Conservation (phyloP, 345 rosid genomes). For the Salix dunnii region DNA sequence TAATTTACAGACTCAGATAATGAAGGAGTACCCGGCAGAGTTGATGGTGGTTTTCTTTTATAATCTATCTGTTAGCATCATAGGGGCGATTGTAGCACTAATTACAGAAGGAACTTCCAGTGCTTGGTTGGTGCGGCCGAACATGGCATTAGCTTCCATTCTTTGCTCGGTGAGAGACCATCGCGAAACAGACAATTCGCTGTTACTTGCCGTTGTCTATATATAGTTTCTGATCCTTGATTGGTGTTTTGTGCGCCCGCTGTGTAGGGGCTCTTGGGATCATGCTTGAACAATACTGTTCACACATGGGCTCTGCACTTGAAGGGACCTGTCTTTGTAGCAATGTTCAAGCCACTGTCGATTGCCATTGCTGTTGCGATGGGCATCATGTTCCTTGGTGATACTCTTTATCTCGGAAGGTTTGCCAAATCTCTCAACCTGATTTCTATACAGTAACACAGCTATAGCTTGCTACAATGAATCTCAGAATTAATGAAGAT, state of each 20-base stretch:
- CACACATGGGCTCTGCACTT: slow-evolving; percentile 21
- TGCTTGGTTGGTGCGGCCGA: slow-evolving; percentile 60
- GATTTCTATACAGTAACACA: not conserved
- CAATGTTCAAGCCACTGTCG: slow-evolving; percentile 35
- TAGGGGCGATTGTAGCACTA: slow-evolving; percentile 55
- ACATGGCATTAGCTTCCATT: slow-evolving; percentile 59
- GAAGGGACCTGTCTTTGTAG: slow-evolving; percentile 31
- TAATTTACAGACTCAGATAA: slow-evolving; percentile 57
- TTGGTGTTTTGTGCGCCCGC: not conserved
- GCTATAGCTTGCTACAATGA: not conserved
- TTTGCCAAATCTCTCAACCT: not conserved
- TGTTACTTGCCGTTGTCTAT: too few species aligned
- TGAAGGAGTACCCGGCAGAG: slow-evolving; percentile 88
- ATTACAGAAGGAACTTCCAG: slow-evolving; percentile 43
- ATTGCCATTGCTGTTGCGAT: slow-evolving; percentile 31
- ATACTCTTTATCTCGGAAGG: slow-evolving; percentile 34
- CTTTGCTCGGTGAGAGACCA: slow-evolving; percentile 65
- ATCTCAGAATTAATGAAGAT: too few species aligned
- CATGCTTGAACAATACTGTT: slow-evolving; percentile 12
- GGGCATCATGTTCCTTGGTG: slow-evolving; percentile 29
- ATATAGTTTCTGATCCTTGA: too few species aligned
- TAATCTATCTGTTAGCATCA: slow-evolving; percentile 58
- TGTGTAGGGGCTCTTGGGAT: slow-evolving; percentile 17
- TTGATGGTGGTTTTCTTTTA: slow-evolving; percentile 73
- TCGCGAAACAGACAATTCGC: not conserved